Base-by-base conservation (phyloP, 164 flowering plant genomes). In the Cinnamomum chago region DNA sequence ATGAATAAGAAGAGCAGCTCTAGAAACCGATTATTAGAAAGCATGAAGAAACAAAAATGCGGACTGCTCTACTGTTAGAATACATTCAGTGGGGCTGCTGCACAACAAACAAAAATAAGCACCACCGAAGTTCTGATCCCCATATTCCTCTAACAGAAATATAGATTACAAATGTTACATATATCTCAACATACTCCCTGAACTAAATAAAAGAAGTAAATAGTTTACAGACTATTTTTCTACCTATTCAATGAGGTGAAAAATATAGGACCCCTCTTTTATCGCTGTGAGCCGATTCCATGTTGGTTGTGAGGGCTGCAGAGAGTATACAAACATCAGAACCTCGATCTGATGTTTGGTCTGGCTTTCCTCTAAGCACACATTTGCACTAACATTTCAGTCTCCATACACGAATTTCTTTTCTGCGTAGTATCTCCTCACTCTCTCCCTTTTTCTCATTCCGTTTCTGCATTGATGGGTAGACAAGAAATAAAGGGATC, bases 391-490 rank as follows among this genome's bases (percentile, higher is more conserved):
- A 18, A 40, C 51, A 65, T 35, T 72, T 82, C 50, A 87, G 50
- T 88, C 90, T 62, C 89, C 92, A 5, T 83, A 79, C 0, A 89
- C 83, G 72, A 80, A 88, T 55, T 76, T 85, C 84, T 88, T 92
- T 81, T 82, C 85, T n/a, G 74, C 92, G 72, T 92, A 92, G 77
- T 92, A 92, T 79, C 81, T 89, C 81, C 79, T 92, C 97, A 51
- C 93, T 89, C 71, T 62, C 86, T 33, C 77, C 78, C 82, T 92
- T 92, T 74, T 86, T 90, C 5, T 88, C 83, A 79, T 92, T 92
- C 50, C 97, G 90, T 80, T 87, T 89, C 97, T 92, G 88, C 84
- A 79, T 68, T 5, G 17, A 25, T 22, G 2, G 72, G 3, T 22
- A 15, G 7, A 51, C 51, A 68, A 15, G 15, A 17, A 22, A 68